Percentiles rank a stretch among this genome's conserved stretches.
These are phyloP conservation scores for Boletus subparvulus DNA, from an alignment of 768 basidiomycete species.

Conservation along the genomic window DNA sequence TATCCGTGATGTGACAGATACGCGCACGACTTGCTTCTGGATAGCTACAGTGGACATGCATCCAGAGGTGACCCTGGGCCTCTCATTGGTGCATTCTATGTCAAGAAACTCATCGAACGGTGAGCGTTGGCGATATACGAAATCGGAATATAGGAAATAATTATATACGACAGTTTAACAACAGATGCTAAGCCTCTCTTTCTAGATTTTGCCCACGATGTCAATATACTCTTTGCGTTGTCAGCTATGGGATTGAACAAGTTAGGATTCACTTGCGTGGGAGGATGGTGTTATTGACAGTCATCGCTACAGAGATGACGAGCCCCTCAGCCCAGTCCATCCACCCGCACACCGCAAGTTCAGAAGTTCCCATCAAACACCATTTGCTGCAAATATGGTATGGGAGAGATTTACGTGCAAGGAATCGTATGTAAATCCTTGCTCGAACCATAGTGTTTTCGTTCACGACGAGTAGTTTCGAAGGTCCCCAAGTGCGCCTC, in stretches of 20 bases:
- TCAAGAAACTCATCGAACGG: conserved; percentile 42
- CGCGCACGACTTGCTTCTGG: conserved; percentile 37
- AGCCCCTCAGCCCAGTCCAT: conserved; percentile 29
- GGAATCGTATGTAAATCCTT: conserved; percentile 27
- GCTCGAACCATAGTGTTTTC: neutral
- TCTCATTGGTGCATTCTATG: conserved; percentile 37
- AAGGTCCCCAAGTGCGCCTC: conserved; percentile 41
- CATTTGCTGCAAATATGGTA: conserved; percentile 43
- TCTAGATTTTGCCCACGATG: conserved; percentile 45
- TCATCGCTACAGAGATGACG: conserved; percentile 28
- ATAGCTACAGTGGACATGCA: conserved; percentile 35
- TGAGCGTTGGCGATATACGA: conserved; percentile 2
- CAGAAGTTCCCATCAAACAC: conserved; percentile 37
- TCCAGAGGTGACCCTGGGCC: conserved; percentile 30
- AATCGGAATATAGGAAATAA: neutral
- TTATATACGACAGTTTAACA: conserved; percentile 25
- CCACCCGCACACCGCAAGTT: conserved; percentile 34
- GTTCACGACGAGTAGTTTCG: conserved; percentile 24
- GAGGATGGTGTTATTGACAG: neutral
- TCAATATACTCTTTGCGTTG: conserved; percentile 38
- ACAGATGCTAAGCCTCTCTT: conserved; percentile 33
- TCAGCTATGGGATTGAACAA: conserved; percentile 39
- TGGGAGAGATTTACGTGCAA: conserved; percentile 44
- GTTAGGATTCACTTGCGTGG: conserved; percentile 15
- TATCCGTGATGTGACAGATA: conserved; percentile 25